Evolutionary conservation across 176 grass and related monocot genomes (phyloP), one percentile per base, ranked within the genome.

Genomic region (Hsuehochloa calcarea): DNA sequence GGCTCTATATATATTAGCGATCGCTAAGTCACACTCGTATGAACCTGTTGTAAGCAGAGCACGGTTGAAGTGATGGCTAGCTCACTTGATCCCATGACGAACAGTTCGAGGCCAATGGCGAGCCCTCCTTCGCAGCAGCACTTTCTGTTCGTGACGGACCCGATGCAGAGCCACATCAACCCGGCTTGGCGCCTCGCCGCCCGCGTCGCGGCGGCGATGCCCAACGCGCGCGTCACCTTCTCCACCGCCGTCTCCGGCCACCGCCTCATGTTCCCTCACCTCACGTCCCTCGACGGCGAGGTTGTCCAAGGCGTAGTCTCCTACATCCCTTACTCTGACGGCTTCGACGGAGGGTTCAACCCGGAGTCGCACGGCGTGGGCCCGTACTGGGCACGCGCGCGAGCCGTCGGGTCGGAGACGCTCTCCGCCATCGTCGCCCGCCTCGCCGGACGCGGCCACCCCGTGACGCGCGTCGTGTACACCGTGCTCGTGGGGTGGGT

Each of bases 381-480:
- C 70, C 10, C 82, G 27, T 45, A 85, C 65, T 13, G 8, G 17
- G 70, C 23, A 14, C 68, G 68, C 40, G 64, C 66, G 23, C 17
- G n/a, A 17, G 45, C 8, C 2, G 58, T 15, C 54, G 50, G 75
- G 65, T 39, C 22, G 47, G 77, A 41, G 13, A 83, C 39, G 5
- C 45, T 94, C 6, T 41, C 72, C 10, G 64, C 65, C 64, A 12
- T 86, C 31, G 11, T 94, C 47, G 46, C 60, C 5, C 52, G 54
- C 65, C 68, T 93, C 46, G 77, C 82, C 17, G 60, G 44, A 26
- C 78, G 77, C 10, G 89, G 87, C 2, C 50, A n/a, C 0, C 89
- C 94, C 16, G 94, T 93, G 26, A 91, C 94, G 10, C 87, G 78
- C 55, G 14, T 97, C 25, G 63, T 90, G 4, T 93, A 91, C 74